These are phyloP conservation scores for Ophiostoma sp. DNA, from an alignment of 2,329 filamentous ascomycete genomes.

Conservation along the genomic window DNA sequence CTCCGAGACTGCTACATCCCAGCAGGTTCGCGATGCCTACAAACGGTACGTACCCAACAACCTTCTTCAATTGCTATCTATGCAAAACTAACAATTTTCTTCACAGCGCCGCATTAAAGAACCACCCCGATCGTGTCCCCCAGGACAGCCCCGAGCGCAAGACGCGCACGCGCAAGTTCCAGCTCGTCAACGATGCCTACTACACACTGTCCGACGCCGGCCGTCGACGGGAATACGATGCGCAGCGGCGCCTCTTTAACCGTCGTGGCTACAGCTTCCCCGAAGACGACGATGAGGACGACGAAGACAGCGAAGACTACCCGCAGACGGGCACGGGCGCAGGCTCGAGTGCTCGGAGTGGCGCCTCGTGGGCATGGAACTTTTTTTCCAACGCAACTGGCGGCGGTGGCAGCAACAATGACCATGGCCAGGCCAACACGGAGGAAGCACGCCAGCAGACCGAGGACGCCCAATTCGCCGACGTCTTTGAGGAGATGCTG, in stretches of 20 bases:
- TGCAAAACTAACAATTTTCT: not conserved
- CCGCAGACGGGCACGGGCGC: constrained; percentile 39
- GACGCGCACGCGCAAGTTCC: constrained; percentile 66
- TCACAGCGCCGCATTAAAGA: constrained; percentile 79
- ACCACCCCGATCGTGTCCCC: constrained; percentile 88
- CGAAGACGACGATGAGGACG: constrained; percentile 39
- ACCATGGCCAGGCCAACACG: constrained; percentile 32
- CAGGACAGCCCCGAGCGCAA: constrained; percentile 79
- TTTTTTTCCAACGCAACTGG: constrained; percentile 48
- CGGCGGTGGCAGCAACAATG: constrained; percentile 40
- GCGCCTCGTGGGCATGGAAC: constrained; percentile 71
- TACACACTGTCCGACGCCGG: constrained; percentile 70
- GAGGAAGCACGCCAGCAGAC: constrained; percentile 53
- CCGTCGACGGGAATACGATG: constrained; percentile 80
- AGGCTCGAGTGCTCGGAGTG: constrained; percentile 37
- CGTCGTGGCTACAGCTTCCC: constrained; percentile 19
- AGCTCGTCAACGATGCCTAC: constrained; percentile 49
- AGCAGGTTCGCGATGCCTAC: constrained; percentile 91
- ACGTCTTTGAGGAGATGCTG: constrained; percentile 88
- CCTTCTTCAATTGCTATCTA: not conserved
- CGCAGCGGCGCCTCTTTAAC: constrained; percentile 36
- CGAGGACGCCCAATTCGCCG: constrained; percentile 81
- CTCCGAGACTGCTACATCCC: constrained; percentile 69
- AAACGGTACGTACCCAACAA: constrained; percentile 63
- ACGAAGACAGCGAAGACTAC: constrained; percentile 43